Percentiles rank a stretch among this genome's conserved stretches.
Conservation (phyloP, 148 eudicot genomes). For the Rheum nobile region DNA sequence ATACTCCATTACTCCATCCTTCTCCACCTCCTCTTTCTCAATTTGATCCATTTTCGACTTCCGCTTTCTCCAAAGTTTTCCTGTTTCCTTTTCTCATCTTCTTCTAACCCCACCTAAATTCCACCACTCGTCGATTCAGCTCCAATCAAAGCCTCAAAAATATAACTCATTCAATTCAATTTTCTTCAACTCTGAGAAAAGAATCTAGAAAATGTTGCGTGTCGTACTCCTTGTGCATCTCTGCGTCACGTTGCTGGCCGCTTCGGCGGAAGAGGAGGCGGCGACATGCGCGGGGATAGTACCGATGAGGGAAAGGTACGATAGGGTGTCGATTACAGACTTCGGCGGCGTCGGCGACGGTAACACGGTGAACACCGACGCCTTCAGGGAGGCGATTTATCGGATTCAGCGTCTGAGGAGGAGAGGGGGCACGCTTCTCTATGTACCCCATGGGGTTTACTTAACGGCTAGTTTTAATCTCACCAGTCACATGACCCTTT, state of each 20-base stretch:
- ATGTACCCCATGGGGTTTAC: conserved; percentile 70
- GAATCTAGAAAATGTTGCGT: background rate
- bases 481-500: conserved; percentile 91
- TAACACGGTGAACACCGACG: conserved; percentile 63
- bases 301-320: conserved; percentile 46
- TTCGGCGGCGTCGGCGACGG: conserved; percentile 93
- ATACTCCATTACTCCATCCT: too few species aligned
- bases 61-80: background rate
- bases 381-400: conserved; percentile 62
- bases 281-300: conserved; percentile 77
- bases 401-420: conserved; percentile 55
- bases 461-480: conserved; percentile 70
- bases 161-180: background rate
- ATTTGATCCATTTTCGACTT: background rate
- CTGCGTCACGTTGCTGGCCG: background rate
- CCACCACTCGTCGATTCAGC: background rate
- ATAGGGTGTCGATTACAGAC: conserved; percentile 61
- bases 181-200: background rate
- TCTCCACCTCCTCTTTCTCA: background rate
- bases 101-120: background rate
- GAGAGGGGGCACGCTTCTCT: conserved; percentile 62
- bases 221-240: background rate
- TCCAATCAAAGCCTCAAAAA: background rate
- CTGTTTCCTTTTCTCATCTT: background rate
- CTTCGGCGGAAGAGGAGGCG: background rate